Conservation (phyloP, 768 basidiomycete genomes). For the Boletus subparvulus region DNA sequence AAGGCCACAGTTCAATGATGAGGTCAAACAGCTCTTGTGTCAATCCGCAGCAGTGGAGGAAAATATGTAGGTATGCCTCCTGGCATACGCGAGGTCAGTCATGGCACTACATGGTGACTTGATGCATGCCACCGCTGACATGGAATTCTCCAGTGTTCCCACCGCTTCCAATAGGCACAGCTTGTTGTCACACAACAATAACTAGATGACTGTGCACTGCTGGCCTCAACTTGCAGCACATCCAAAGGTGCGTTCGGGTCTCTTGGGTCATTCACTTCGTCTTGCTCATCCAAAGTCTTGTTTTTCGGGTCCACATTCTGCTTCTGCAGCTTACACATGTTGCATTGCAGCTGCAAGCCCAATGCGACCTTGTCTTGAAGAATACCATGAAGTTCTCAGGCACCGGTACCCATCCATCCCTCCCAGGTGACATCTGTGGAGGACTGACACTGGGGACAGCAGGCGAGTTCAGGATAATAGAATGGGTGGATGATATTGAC, state of each 20-base stretch:
- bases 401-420: not conserved
- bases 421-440: not conserved
- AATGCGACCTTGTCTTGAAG: not conserved
- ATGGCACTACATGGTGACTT: too few relatives aligned
- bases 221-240: too few relatives aligned
- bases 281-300: too few relatives aligned
- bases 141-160: not conserved
- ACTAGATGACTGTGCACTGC: too few relatives aligned
- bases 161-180: not conserved
- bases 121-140: not conserved
- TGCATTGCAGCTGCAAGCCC: not conserved
- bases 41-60: not conserved
- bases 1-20: not conserved
- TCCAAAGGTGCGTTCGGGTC: not conserved
- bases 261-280: too few relatives aligned
- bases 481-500: not conserved
- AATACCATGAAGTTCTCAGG: not conserved
- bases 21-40: not conserved
- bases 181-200: not conserved
- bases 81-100: not conserved
- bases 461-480: not conserved
- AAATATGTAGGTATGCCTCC: not conserved
- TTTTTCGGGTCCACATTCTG: too few relatives aligned
- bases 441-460: not conserved
- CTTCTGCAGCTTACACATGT: not conserved